Evolutionary conservation across 768 basidiomycete genomes (phyloP).

Genomic region (Amanita polypyramis): DNA sequence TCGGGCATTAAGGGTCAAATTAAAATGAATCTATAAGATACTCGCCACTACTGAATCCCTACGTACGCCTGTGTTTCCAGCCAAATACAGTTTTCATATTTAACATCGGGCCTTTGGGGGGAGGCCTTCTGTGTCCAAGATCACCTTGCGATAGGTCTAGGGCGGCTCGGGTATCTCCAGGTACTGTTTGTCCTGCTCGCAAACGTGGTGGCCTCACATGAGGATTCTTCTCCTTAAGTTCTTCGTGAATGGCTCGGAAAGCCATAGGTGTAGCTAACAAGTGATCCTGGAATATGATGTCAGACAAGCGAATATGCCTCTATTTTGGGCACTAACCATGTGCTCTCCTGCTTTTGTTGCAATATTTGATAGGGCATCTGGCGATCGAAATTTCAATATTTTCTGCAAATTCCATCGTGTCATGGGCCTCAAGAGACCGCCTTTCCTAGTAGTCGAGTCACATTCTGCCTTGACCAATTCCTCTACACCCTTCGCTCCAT

Average conservation of each 20-base stretch:
- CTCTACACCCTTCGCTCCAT: conserved; percentile 34
- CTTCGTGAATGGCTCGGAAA: conserved; percentile 34
- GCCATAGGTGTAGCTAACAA: conserved; percentile 57
- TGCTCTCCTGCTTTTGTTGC: conserved; percentile 50
- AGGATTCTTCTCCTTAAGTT: conserved; percentile 25
- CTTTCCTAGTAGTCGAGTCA: conserved; percentile 24
- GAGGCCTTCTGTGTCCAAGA: conserved; percentile 23
- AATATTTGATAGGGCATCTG: conserved; percentile 35
- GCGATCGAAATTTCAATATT: conserved; percentile 48
- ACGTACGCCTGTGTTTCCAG: conserved; percentile 16
- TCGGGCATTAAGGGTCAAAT: no score
- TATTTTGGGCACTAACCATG: conserved; percentile 39
- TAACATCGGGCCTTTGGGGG: conserved; percentile 16
- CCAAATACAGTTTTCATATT: conserved; percentile 23
- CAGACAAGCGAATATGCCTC: conserved; percentile 7
- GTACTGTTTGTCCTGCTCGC: conserved; percentile 45
- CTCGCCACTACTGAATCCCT: neutral
- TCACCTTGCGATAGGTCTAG: conserved; percentile 45
- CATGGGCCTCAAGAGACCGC: conserved; percentile 41
- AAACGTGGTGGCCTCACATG: conserved; percentile 20
- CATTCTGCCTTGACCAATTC: conserved; percentile 41
- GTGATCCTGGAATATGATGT: conserved; percentile 38
- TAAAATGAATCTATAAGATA: neutral
- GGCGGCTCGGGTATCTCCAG: conserved; percentile 47
- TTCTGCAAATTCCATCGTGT: conserved; percentile 75